Evolutionary conservation across 495 filamentous ascomycete species (phyloP), one percentile per base, ranked within the genome.

Genomic region (Penicillium turbatum): DNA sequence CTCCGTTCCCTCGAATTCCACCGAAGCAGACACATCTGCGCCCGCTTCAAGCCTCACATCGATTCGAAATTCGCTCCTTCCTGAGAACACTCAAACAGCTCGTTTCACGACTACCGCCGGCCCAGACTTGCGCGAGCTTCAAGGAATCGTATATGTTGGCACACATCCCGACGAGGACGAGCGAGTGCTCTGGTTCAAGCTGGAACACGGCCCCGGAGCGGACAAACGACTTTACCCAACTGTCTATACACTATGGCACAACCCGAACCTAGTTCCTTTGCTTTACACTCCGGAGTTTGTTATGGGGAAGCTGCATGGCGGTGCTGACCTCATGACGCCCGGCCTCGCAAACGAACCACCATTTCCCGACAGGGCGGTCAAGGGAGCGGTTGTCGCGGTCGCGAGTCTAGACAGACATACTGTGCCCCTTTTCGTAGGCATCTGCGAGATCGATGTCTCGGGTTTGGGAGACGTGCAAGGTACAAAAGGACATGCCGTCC

Each of bases 291-390:
- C 82, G 8, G 67, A 74, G 1, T 64, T 81, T 27, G 86, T 88
- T 4, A 75, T 89, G 57, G 66, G 75, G 45, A 88, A 87, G 65
- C 69, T 89, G 5, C 78, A 74, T 31, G 72, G 76, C 6, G 86
- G 86, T 5, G 85, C 86, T 3, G 85, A 87, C 66, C 67, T 89
- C n/a, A 89, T 89, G 86, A 88, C 80, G 1, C 86, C 86, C 1
- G 86, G 86, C 24, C 70, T 89, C 9, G 82, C 84, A 6, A 76
- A 81, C 37, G 85, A 86, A 15, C 86, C 86, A 5, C 86, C 86
- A 0, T 89, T 89, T 60, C 83, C 86, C 0, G 50, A 64, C 27
- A 71, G 70, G 17, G 86, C 86, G 9, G 81, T 76, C 15, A 82
- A 84, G 65, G 83, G 78, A 2, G 72, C 80, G 2, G 68, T 87